Evolutionary conservation across 805 yeast genomes (phyloP).

Genomic region (Debaryomyces prosopidis): DNA sequence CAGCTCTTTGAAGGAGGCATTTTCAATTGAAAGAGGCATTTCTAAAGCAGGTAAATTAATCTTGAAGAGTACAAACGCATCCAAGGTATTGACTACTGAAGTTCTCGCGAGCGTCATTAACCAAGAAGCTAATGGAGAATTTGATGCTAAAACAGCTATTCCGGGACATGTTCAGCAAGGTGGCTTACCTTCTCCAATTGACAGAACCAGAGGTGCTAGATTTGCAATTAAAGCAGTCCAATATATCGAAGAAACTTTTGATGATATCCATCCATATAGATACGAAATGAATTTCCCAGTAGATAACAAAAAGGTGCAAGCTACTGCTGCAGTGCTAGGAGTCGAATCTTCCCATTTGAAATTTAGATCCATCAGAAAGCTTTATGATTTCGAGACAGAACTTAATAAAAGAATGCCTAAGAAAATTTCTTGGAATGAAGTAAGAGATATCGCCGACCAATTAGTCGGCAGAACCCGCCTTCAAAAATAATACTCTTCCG

Average conservation of each 20-base stretch:
- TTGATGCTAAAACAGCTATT: constrained; percentile 90
- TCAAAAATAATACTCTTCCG: neutral
- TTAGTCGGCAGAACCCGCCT: constrained; percentile 65
- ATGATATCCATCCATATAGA: constrained; percentile 20
- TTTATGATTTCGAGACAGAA: constrained; percentile 88
- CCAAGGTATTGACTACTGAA: constrained; percentile 78
- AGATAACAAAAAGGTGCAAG: constrained; percentile 32
- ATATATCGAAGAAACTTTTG: constrained; percentile 65
- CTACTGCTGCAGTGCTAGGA: constrained; percentile 82
- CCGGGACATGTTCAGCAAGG: constrained; percentile 99
- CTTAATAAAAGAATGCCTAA: constrained; percentile 83
- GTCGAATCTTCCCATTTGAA: constrained; percentile 72
- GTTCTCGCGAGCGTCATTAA: constrained; percentile 81
- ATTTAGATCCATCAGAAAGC: constrained; percentile 70
- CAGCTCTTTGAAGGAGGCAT: constrained; percentile 63
- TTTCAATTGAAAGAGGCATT: constrained; percentile 73
- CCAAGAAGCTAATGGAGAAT: constrained; percentile 72
- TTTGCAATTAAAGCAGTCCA: constrained; percentile 88
- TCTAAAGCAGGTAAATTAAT: constrained; percentile 83
- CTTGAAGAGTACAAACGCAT: constrained; percentile 81
- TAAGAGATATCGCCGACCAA: constrained; percentile 79
- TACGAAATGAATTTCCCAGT: constrained; percentile 31
- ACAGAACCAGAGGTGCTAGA: constrained; percentile 85
- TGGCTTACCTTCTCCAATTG: constrained; percentile 91
- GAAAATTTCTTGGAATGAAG: constrained; percentile 75